Evolutionary conservation across 108 stramenopile species (phyloP).

Genomic region (Poteriospumella lacustris): DNA sequence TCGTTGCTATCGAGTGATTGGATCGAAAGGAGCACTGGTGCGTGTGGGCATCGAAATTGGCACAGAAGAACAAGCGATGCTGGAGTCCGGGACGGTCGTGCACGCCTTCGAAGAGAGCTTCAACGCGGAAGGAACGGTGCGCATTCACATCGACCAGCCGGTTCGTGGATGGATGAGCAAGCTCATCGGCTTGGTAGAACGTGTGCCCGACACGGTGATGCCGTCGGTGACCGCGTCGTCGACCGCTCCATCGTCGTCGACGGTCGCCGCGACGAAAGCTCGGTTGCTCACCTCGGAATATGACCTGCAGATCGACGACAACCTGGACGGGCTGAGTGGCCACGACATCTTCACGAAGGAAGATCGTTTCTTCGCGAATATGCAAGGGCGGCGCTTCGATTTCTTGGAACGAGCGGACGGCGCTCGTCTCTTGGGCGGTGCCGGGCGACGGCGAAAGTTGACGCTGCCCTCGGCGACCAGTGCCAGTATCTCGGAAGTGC

Average conservation of each 20-base stretch:
- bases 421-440: no score
- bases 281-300: neutral
- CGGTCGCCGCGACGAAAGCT: neutral
- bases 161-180: slow-evolving; percentile 26
- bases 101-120: neutral
- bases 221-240: neutral
- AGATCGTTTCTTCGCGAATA: slow-evolving; percentile 1
- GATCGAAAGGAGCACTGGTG: neutral
- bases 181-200: neutral
- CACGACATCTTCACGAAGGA: slow-evolving; percentile 4
- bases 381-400: neutral
- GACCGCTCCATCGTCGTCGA: neutral
- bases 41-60: neutral
- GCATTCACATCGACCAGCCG: slow-evolving; percentile 1
- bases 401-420: neutral
- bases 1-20: slow-evolving; percentile 10
- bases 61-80: neutral
- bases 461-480: neutral
- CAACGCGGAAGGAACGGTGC: slow-evolving; percentile 16
- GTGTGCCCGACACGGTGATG: neutral
- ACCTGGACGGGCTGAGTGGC: neutral
- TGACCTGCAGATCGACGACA: slow-evolving; percentile 6
- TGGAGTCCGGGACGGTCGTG: neutral
- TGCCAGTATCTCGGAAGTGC: neutral
- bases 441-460: no score